A percentile compares a stretch with the other conserved stretches of the same genome.
Conservation (phyloP, 2,329 filamentous ascomycete genomes). For the Stagonosporopsis rhizophila region DNA sequence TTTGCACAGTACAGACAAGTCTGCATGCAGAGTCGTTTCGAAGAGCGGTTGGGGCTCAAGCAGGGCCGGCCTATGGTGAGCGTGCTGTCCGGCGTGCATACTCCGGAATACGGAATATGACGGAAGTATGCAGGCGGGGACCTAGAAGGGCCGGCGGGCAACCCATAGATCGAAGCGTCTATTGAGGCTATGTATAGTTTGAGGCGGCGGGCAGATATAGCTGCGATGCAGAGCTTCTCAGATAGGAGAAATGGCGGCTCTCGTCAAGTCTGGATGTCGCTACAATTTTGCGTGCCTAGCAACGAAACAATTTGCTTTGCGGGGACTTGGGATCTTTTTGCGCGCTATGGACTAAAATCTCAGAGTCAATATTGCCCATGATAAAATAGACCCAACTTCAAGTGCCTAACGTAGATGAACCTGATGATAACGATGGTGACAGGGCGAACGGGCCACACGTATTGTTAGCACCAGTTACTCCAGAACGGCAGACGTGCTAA, state of each 20-base stretch:
- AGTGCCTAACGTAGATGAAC: neutral
- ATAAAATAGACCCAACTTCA: neutral
- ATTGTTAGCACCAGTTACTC: neutral
- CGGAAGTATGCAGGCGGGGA: neutral
- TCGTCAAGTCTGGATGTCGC: neutral
- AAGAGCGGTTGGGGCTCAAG: neutral
- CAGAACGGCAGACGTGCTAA: neutral
- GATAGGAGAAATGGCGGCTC: neutral
- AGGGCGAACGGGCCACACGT: neutral
- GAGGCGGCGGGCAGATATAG: conserved; percentile 1
- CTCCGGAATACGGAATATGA: conserved; percentile 1
- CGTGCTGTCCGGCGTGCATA: neutral
- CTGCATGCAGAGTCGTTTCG: neutral
- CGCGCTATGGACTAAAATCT: neutral
- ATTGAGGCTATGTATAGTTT: conserved; percentile 1
- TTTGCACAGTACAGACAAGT: neutral
- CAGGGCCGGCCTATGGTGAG: conserved; percentile 3
- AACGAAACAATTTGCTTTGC: neutral
- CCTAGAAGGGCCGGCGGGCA: neutral
- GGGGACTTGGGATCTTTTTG: too few relatives aligned
- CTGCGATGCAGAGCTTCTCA: neutral
- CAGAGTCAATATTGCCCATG: neutral
- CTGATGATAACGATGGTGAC: neutral
- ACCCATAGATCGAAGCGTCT: neutral
- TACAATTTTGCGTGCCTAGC: neutral